Conservation (phyloP, 768 basidiomycete genomes). For the Naganishia randhawae region DNA sequence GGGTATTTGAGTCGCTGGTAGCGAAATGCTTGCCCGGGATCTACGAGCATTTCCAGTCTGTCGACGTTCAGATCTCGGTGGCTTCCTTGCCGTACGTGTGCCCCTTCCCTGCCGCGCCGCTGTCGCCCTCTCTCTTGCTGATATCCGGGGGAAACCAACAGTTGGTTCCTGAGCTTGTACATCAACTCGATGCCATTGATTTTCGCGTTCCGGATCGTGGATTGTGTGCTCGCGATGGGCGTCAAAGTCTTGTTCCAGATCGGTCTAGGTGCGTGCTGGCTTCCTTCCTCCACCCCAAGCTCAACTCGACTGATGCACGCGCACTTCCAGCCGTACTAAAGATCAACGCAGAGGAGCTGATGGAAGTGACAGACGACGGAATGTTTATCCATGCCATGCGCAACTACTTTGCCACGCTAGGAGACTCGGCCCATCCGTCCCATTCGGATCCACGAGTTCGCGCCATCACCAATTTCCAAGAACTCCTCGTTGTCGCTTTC, state of each 20-base stretch:
- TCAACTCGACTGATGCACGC: not conserved
- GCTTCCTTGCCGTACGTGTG: conserved; percentile 69
- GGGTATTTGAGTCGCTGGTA: conserved; percentile 93
- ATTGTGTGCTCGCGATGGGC: conserved; percentile 98
- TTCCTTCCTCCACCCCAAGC: not conserved
- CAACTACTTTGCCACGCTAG: conserved; percentile 87
- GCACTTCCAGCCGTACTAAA: conserved; percentile 75
- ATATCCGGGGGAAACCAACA: conserved; percentile 16
- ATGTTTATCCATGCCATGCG: conserved; percentile 95
- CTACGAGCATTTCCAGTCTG: conserved; percentile 80
- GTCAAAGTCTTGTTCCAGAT: conserved; percentile 98
- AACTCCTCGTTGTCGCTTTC: conserved; percentile 92
- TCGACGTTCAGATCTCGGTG: conserved; percentile 94
- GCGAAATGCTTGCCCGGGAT: conserved; percentile 84
- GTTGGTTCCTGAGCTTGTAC: conserved; percentile 92
- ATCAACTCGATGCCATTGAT: conserved; percentile 67
- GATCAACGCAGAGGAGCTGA: conserved; percentile 87
- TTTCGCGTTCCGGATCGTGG: conserved; percentile 94
- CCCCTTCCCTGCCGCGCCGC: not conserved
- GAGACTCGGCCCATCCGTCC: conserved; percentile 86
- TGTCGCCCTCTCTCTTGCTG: conserved; percentile 20
- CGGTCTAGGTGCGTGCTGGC: conserved; percentile 53
- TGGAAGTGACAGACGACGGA: conserved; percentile 94
- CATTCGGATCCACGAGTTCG: conserved; percentile 82
- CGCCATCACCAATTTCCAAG: conserved; percentile 95